These are phyloP conservation scores for Aspergillus panamensis DNA, from an alignment of 495 filamentous ascomycete species.

Conservation along the genomic window DNA sequence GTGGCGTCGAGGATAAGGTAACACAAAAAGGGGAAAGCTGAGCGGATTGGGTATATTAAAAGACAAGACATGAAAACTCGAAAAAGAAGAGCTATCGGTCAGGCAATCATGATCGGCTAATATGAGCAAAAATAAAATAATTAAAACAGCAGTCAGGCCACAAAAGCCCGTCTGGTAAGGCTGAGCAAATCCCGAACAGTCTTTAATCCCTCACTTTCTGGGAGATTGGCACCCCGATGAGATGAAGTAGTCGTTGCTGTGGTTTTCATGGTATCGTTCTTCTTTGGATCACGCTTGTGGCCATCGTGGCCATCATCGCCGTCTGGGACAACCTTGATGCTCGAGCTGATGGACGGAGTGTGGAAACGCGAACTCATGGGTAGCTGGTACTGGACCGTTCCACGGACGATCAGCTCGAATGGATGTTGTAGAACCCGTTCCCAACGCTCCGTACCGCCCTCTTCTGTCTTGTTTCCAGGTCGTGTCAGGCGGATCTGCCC, in stretches of 20 bases:
- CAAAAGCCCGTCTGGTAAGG: conserved; percentile 24
- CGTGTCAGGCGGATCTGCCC: conserved; percentile 77
- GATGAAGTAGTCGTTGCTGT: conserved; percentile 5
- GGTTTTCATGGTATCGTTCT: conserved; percentile 32
- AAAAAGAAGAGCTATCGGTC: conserved; percentile 12
- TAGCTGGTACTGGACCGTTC: conserved; percentile 82
- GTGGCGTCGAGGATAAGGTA: neutral
- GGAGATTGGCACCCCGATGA: conserved; percentile 4
- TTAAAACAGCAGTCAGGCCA: conserved; percentile 10
- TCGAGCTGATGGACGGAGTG: conserved; percentile 51
- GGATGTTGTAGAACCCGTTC: conserved; percentile 84
- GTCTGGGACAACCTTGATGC: conserved; percentile 49
- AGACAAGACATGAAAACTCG: conserved; percentile 27
- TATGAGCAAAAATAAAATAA: conserved; percentile 2
- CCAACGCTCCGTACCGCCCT: conserved; percentile 85
- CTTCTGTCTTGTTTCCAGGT: conserved; percentile 86
- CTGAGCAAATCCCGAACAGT: conserved; percentile 14
- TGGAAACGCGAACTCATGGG: conserved; percentile 71
- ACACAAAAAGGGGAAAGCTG: conserved; percentile 3
- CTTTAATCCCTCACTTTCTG: conserved; percentile 10
- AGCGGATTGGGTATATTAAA: conserved; percentile 23
- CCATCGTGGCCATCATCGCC: conserved; percentile 22
- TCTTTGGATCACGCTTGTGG: conserved; percentile 17
- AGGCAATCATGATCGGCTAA: conserved; percentile 15
- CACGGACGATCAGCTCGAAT: conserved; percentile 87